Evolutionary conservation across 805 yeast species (phyloP), one percentile per base, ranked within the genome.

Genomic region (Saccharomycopsis guyanensis): DNA sequence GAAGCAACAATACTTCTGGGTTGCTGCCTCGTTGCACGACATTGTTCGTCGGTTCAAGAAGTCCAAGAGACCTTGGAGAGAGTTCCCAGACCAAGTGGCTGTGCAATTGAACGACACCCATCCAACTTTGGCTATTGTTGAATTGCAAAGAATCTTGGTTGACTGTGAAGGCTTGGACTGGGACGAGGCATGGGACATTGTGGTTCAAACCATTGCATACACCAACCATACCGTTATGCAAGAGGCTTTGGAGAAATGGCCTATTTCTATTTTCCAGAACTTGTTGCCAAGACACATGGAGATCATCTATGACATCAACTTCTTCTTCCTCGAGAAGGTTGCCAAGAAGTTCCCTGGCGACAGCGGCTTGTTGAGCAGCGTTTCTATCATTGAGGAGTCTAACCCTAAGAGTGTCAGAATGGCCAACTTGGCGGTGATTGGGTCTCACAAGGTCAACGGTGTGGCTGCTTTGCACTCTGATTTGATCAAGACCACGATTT

Each of bases 1-100:
- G 64, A 89, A 89, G 66, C 97, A 88, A 69, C 97, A 88, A 66
- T 89, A 87, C 66, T 89, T 88, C 68, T 88, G 97, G 97, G 96
- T 89, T 44, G 81, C 95, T 43, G 96, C 97, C 29, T 86, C 96
- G 13, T 73, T 89, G 56, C 87, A 84, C 58, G 97, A 88, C 63
- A 88, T 88, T 56, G 78, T 88, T 37, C 81, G 97, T 61, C 76
- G 97, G 59, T 88, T 84, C 68, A 82, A 87, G 65, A 89, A 89
- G 68, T 64, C 80, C 45, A 74, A 74, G 56, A 72, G 78, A 57
- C 75, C 87, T 40, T 88, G 96, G 95, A 59, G 71, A 31, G 87
- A 83, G 60, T 84, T 88, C 62, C 78, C 95, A 16, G 91, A 85
- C 51, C 80, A 81, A 59, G 77, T 86, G 52, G 96, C 96, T 29